These are phyloP conservation scores for Mycosphaerella sp. DNA, from an alignment of 2,329 filamentous ascomycete species.

Conservation along the genomic window DNA sequence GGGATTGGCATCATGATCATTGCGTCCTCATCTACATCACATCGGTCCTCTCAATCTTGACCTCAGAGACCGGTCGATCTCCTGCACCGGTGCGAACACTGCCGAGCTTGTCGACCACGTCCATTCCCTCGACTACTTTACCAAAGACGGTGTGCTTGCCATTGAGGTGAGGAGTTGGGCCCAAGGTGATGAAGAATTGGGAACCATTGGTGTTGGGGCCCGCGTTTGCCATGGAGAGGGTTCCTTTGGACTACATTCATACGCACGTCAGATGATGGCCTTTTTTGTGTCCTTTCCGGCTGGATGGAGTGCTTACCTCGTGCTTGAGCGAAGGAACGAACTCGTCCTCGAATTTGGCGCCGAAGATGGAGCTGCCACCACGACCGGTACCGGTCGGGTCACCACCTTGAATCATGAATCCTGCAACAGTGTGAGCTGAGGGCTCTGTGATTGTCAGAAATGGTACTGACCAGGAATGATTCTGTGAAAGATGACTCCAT, in stretches of 20 bases:
- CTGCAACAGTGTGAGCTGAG: constrained; percentile 42
- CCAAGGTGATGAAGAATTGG: constrained; percentile 87
- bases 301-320: constrained; percentile 29
- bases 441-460: too few species aligned
- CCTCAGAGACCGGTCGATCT: constrained; percentile 71
- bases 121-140: constrained; percentile 79
- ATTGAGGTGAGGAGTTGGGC: constrained; percentile 78
- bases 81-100: constrained; percentile 72
- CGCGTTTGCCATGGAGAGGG: constrained; percentile 91
- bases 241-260: constrained; percentile 48
- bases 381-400: constrained; percentile 39
- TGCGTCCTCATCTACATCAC: constrained; percentile 17
- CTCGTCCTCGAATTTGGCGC: constrained; percentile 82
- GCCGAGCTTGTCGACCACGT: constrained; percentile 85
- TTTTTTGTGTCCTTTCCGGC: too few species aligned
- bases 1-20: too few species aligned
- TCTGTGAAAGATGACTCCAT: constrained; percentile 34
- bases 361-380: constrained; percentile 74
- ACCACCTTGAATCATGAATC: constrained; percentile 84
- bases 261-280: too few species aligned
- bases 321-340: constrained; percentile 73
- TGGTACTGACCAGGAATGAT: constrained; percentile 44
- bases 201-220: constrained; percentile 88
- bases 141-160: constrained; percentile 95
- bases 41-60: constrained; percentile 55